These are phyloP conservation scores for Ambrosia hybrid DNA, from an alignment of 140 eudicot genomes.

Conservation along the genomic window DNA sequence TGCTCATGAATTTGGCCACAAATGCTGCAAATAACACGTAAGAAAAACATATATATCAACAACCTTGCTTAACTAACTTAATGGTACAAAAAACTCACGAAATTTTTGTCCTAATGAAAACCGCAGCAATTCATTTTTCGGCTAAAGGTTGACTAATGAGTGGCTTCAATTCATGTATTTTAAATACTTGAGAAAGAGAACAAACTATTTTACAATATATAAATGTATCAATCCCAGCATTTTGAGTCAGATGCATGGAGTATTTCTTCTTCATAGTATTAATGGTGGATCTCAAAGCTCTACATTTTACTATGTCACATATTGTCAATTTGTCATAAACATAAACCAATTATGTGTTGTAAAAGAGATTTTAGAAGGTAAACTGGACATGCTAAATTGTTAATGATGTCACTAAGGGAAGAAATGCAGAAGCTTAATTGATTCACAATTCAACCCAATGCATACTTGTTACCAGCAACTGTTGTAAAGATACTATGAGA, in stretches of 20 bases:
- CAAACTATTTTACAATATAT: not conserved
- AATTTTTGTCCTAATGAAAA: not conserved
- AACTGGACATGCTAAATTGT: not conserved
- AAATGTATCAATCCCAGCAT: not conserved
- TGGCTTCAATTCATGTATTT: not conserved
- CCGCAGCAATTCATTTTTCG: slow-evolving; percentile 2
- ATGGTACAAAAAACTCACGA: not conserved
- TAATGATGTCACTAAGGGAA: not conserved
- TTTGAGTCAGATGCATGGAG: not conserved
- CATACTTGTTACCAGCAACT: slow-evolving; percentile 4
- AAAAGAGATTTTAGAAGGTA: not conserved
- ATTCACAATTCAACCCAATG: slow-evolving; percentile 2
- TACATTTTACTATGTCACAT: slow-evolving; percentile 1
- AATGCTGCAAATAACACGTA: slow-evolving; percentile 64
- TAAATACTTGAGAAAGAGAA: slow-evolving; percentile 9
- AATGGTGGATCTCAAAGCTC: not conserved
- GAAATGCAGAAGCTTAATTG: slow-evolving; percentile 9
- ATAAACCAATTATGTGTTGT: not conserved
- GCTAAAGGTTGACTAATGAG: not conserved
- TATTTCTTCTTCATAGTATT: not conserved
- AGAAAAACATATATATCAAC: not conserved
- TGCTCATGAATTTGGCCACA: slow-evolving; percentile 98
- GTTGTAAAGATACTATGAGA: slow-evolving; percentile 6
- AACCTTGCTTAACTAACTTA: not conserved
- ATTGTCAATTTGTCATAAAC: not conserved